Base-by-base conservation (phyloP, 306 rosid genomes). In the Cicer judaicum region DNA sequence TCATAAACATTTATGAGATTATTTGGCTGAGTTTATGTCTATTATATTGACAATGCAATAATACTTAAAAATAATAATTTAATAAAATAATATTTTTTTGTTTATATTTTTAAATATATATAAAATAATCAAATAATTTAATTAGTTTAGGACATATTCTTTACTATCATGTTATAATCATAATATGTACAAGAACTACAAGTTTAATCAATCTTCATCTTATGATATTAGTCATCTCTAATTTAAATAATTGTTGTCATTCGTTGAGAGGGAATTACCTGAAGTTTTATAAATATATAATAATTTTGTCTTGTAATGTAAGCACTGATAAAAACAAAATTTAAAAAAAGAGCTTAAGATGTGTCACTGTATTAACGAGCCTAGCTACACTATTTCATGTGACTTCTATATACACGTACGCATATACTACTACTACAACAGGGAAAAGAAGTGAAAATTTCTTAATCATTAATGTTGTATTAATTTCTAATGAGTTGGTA, bases 401-500 rank as follows among this genome's bases (percentile, higher is more conserved):
- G 54, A 56, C 39, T 56, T 19, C 13, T 18, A 8, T 55, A 24
- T 24, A 42, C 34, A 39, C 75, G 68, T 56, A 55, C 48, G 67
- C 55, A 0, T 24, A 24, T 24, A 24, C 34, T 24, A 24, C 29
- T 24, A 48, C 73, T 62, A 52, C 13, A 11, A 62, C 13, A 11
- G 0, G 18, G 7, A 5, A 15, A 19, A 48, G 4, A 24, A 52
- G 67, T 15, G 38, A 57, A 74, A 75, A 46, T 44, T 62, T 68
- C 68, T 1, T 53, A 64, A 2, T 47, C 50, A 66, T 66, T 68
- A 21, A 74, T 36, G 14, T 77, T 15, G 54, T 29, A 24, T 52
- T 7, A 10, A 39, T 73, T 75, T 84, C 67, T 52, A 18, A 80
- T 59, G 50, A 77, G 48, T 2, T 73, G 76, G 65, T 57, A 48